phyloP scores from a whole-genome alignment of 331 rosid species.

The Cydonia oblonga region DNA sequence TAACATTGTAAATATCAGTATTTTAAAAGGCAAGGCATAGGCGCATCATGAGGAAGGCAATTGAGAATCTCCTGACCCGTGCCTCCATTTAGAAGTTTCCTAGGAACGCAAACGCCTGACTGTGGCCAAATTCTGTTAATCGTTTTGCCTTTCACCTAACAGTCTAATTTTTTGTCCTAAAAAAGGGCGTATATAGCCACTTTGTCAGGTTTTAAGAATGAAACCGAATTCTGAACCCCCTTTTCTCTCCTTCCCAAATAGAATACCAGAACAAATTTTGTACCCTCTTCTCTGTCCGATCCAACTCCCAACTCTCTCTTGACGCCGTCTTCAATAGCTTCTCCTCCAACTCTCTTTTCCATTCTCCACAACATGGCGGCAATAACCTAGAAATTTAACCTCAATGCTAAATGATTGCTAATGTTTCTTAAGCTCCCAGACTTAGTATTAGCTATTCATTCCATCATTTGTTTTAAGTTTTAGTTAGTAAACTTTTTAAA shows the following conservation, averaged over 20 bases:
- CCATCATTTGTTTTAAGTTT: neutral
- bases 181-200: neutral
- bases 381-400: neutral
- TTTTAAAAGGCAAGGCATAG: neutral
- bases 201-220: neutral
- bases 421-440: neutral
- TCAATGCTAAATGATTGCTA: neutral
- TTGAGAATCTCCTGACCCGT: neutral
- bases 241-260: neutral
- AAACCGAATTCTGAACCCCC: too few relatives aligned
- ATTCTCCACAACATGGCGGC: neutral
- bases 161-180: neutral
- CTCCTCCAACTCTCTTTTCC: neutral
- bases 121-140: neutral
- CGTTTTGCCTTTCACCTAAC: neutral
- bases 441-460: neutral
- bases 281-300: neutral
- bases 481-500: neutral
- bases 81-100: neutral
- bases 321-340: neutral
- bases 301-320: neutral
- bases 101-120: neutral
- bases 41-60: neutral
- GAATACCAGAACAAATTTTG: neutral
- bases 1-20: neutral